Evolutionary conservation across 495 filamentous ascomycete species (phyloP).

Genomic region (Penicillium egyptiacum): DNA sequence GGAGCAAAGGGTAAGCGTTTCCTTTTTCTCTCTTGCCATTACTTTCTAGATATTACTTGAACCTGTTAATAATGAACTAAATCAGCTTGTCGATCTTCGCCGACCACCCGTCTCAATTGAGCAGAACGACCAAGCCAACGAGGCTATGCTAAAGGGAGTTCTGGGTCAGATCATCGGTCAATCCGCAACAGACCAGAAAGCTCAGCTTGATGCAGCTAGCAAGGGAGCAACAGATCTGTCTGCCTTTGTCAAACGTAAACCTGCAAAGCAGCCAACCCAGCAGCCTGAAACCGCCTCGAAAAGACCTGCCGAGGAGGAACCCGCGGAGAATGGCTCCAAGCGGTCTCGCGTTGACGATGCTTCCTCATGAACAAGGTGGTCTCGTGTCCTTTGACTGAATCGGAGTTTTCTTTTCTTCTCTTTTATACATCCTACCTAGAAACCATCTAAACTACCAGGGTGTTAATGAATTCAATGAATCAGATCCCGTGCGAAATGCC

Average conservation of each 20-base stretch:
- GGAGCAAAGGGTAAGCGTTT: slow-evolving; percentile 67
- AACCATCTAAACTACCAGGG: neutral
- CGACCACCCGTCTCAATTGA: slow-evolving; percentile 67
- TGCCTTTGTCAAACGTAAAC: slow-evolving; percentile 75
- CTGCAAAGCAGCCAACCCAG: slow-evolving; percentile 28
- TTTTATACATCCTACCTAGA: neutral
- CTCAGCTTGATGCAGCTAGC: slow-evolving; percentile 72
- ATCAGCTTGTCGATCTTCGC: slow-evolving; percentile 71
- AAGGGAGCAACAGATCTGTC: slow-evolving; percentile 84
- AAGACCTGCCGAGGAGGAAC: slow-evolving; percentile 33
- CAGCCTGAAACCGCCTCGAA: slow-evolving; percentile 21
- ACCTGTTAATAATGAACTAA: slow-evolving; percentile 22
- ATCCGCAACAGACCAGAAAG: slow-evolving; percentile 58
- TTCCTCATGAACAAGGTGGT: slow-evolving; percentile 6
- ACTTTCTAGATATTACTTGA: neutral
- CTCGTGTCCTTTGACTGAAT: neutral
- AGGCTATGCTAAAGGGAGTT: slow-evolving; percentile 61
- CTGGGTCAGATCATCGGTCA: slow-evolving; percentile 73
- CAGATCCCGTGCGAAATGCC: neutral
- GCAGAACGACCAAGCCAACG: slow-evolving; percentile 46
- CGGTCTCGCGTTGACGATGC: slow-evolving; percentile 30
- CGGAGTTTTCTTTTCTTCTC: neutral
- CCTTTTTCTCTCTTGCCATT: neutral
- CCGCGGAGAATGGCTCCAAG: slow-evolving; percentile 31
- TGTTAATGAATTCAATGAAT: slow-evolving; percentile 7